A percentile compares a stretch with the other conserved stretches of the same genome.
These are phyloP conservation scores for Phialophora expanda DNA, from an alignment of 2,329 filamentous ascomycete species.

Conservation along the genomic window DNA sequence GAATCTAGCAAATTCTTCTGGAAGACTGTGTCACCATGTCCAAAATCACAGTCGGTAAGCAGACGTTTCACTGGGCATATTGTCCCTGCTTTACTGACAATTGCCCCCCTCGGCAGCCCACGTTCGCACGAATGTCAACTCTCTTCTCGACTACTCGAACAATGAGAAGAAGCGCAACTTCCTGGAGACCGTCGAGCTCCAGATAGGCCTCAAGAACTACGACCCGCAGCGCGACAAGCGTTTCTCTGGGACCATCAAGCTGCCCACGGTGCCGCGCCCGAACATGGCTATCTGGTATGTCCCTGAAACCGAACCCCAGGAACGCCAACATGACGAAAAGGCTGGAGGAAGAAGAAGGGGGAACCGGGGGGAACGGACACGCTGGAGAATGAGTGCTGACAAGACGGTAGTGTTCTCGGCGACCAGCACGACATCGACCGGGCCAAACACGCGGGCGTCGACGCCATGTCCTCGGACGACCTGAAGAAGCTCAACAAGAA, in stretches of 20 bases:
- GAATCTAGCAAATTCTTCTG: conserved; percentile 70
- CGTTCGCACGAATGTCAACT: conserved; percentile 77
- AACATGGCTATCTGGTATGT: conserved; percentile 80
- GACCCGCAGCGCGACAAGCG: conserved; percentile 99
- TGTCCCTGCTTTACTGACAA: too few relatives aligned
- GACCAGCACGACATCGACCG: conserved; percentile 99
- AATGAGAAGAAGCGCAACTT: conserved; percentile 99
- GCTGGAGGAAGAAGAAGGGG: conserved; percentile 2
- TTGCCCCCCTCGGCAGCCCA: too few relatives aligned
- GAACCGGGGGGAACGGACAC: conserved; percentile 15
- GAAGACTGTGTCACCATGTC: conserved; percentile 76
- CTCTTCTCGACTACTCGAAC: conserved; percentile 92
- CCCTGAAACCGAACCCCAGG: not conserved
- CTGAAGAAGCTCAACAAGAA: conserved; percentile 99
- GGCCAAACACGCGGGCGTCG: conserved; percentile 98
- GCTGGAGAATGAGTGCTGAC: conserved; percentile 17
- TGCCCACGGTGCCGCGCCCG: conserved; percentile 76
- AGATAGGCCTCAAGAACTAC: conserved; percentile 98
- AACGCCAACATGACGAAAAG: not conserved
- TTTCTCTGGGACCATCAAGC: conserved; percentile 98
- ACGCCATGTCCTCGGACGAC: conserved; percentile 98
- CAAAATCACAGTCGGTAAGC: conserved; percentile 70
- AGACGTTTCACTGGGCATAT: too few relatives aligned
- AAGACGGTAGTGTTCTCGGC: conserved; percentile 70
- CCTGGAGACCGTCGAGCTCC: conserved; percentile 81